phyloP scores from a whole-genome alignment of 2,329 filamentous ascomycete species.

The Corinectria fuckeliana region DNA sequence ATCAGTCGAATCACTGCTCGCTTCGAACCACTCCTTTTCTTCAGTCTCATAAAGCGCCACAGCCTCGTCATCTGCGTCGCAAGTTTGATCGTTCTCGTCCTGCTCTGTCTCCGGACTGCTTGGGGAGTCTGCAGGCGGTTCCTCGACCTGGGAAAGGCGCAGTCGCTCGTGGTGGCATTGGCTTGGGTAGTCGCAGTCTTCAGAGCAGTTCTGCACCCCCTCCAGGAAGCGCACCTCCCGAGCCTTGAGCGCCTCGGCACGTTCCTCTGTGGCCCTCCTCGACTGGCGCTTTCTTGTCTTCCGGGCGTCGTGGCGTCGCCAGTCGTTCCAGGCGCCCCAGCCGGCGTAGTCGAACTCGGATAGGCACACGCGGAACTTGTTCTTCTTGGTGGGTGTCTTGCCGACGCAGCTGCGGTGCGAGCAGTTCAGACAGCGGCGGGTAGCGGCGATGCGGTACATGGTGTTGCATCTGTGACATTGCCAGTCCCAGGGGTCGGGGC shows the following conservation, averaged over 20 bases:
- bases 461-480: constrained; percentile 41
- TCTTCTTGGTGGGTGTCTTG: background rate
- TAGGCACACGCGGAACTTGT: constrained; percentile 21
- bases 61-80: background rate
- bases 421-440: constrained; percentile 49
- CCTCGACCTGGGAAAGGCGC: background rate
- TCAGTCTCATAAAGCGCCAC: constrained; percentile 6
- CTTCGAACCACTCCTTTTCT: constrained; percentile 8
- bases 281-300: background rate
- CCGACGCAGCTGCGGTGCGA: constrained; percentile 45
- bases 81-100: background rate
- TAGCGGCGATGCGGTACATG: constrained; percentile 40
- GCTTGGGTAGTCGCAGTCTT: constrained; percentile 35
- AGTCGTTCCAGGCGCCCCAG: constrained; percentile 42
- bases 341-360: constrained; percentile 43
- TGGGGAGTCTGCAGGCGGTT: background rate
- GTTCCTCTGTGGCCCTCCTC: background rate
- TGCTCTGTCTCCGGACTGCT: background rate
- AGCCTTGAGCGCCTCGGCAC: background rate
- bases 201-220: constrained; percentile 24
- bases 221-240: constrained; percentile 12
- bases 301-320: constrained; percentile 34
- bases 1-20: background rate
- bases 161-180: constrained; percentile 29
- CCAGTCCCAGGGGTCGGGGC: constrained; percentile 42